Evolutionary conservation across 345 rosid species (phyloP).

Genomic region (Aurinia saxatilis): DNA sequence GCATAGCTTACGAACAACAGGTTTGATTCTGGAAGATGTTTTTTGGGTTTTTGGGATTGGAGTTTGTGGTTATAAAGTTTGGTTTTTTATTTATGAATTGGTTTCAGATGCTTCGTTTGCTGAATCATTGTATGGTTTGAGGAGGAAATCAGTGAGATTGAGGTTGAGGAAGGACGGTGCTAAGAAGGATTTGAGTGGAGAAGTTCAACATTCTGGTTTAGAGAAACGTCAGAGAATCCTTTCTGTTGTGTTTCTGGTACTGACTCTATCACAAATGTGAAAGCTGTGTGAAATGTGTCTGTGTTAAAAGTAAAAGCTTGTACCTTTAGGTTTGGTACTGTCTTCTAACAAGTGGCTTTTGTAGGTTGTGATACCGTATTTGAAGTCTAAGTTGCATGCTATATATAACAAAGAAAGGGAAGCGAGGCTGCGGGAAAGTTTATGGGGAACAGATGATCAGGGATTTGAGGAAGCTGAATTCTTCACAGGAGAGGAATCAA

Average conservation of each 20-base stretch:
- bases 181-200: constrained; percentile 37
- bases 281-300: background rate
- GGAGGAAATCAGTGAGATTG: constrained; percentile 75
- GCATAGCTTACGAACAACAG: constrained; percentile 94
- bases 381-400: constrained; percentile 81
- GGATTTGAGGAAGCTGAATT: constrained; percentile 48
- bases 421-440: constrained; percentile 85
- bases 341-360: constrained; percentile 2
- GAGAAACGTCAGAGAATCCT: constrained; percentile 77
- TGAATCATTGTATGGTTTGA: constrained; percentile 89
- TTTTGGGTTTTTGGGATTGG: background rate
- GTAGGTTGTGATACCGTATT: constrained; percentile 92
- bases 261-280: constrained; percentile 10
- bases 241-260: constrained; percentile 91
- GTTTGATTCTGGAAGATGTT: constrained; percentile 28
- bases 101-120: constrained; percentile 90
- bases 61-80: background rate
- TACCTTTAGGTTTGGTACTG: background rate
- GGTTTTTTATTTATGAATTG: background rate
- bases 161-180: constrained; percentile 39
- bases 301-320: background rate
- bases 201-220: constrained; percentile 57
- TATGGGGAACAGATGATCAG: constrained; percentile 86
- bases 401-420: constrained; percentile 91
- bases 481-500: constrained; percentile 39